Percentiles rank a stretch among this genome's conserved stretches.
These are phyloP conservation scores for Pachysolen tannophilus DNA, from an alignment of 805 yeast genomes.

Conservation along the genomic window DNA sequence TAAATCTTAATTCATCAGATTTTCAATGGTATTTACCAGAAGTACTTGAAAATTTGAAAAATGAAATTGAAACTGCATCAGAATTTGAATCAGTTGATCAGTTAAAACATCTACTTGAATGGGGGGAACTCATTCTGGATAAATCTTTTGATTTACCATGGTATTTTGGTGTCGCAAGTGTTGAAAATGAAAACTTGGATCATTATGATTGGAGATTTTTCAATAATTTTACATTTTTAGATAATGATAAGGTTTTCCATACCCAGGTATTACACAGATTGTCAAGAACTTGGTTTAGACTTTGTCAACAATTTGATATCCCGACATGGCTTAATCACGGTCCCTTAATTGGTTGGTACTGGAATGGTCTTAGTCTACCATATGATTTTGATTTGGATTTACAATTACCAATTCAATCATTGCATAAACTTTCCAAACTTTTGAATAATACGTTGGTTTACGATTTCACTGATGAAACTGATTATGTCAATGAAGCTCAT, in stretches of 20 bases:
- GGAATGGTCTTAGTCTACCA: constrained; percentile 49
- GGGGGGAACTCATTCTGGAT: constrained; percentile 8
- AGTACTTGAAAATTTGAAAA: constrained; percentile 4
- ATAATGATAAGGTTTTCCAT: constrained; percentile 25
- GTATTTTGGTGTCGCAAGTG: constrained; percentile 9
- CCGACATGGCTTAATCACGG: constrained; percentile 58
- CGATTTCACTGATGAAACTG: constrained; percentile 25
- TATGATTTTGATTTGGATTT: constrained; percentile 58
- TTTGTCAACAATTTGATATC: constrained; percentile 32
- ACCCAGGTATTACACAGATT: constrained; percentile 32
- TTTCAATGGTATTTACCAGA: constrained; percentile 9
- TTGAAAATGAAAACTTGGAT: constrained; percentile 5
- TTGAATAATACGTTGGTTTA: constrained; percentile 39
- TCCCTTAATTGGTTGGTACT: constrained; percentile 47
- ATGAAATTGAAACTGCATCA: constrained; percentile 5
- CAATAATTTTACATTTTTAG: constrained; percentile 25
- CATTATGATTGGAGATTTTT: constrained; percentile 49
- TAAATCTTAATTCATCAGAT: constrained; percentile 4
- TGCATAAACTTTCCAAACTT: constrained; percentile 25
- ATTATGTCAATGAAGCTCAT: constrained; percentile 44
- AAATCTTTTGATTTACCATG: constrained; percentile 7
- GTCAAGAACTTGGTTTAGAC: constrained; percentile 38
- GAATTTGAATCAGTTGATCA: constrained; percentile 5
- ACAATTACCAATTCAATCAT: constrained; percentile 38
- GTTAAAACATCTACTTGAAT: constrained; percentile 4